Conservation (phyloP, 768 basidiomycete species). For the Filobasidium floriforme region DNA sequence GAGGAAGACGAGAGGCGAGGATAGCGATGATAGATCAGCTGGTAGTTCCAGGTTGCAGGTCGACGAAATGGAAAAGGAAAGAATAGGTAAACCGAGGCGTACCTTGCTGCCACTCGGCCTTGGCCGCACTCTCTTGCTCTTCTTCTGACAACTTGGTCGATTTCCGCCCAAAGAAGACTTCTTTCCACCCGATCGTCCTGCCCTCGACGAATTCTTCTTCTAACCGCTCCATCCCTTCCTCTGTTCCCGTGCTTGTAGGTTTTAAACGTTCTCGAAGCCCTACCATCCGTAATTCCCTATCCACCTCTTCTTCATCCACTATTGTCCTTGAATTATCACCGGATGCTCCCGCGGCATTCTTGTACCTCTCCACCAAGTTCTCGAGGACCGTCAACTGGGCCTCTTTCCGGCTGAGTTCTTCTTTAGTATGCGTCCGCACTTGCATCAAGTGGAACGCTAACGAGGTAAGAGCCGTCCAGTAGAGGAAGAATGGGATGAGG, state of each 20-base stretch:
- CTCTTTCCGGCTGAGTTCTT: constrained; percentile 25
- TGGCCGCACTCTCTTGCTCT: constrained; percentile 24
- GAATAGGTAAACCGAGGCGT: too few relatives aligned
- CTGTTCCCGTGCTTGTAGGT: constrained; percentile 18
- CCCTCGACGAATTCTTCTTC: constrained; percentile 22
- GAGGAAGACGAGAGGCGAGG: too few relatives aligned
- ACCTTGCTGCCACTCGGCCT: constrained; percentile 29
- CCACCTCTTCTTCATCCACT: constrained; percentile 31
- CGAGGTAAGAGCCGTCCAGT: constrained; percentile 40
- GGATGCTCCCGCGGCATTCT: neutral
- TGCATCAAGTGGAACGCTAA: constrained; percentile 36
- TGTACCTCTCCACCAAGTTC: constrained; percentile 27
- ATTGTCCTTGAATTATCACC: constrained; percentile 23
- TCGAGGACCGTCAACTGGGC: constrained; percentile 42
- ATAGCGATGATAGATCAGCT: too few relatives aligned
- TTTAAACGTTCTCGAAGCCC: constrained; percentile 40
- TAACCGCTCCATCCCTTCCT: constrained; percentile 7
- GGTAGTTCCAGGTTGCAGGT: too few relatives aligned
- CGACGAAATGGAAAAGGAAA: too few relatives aligned
- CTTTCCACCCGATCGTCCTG: constrained; percentile 37
- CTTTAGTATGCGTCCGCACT: constrained; percentile 28
- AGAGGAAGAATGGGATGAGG: constrained; percentile 41
- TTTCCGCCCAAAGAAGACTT: constrained; percentile 44
- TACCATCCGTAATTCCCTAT: constrained; percentile 44
- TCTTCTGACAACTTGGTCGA: constrained; percentile 25